A percentile compares a stretch with the other conserved stretches of the same genome.
These are phyloP conservation scores for Teunomyces lycoperdinae DNA, from an alignment of 805 yeast genomes.

Conservation along the genomic window DNA sequence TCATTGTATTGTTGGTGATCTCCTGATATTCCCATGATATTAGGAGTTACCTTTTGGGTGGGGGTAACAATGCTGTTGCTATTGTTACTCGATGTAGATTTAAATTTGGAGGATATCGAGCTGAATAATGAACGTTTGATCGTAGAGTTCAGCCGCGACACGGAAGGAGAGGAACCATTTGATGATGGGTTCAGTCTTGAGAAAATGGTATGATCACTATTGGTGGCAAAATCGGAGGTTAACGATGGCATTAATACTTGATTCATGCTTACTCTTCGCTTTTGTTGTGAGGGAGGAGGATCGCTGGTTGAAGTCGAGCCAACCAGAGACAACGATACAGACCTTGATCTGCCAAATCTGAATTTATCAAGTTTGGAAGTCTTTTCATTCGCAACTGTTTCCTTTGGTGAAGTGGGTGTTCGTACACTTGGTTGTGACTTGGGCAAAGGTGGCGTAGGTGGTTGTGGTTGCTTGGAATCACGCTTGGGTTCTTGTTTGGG, in stretches of 20 bases:
- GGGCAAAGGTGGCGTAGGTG: not conserved
- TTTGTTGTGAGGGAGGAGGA: not conserved
- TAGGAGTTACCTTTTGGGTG: conserved; percentile 13
- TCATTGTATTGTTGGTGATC: not conserved
- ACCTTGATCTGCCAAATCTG: conserved; percentile 26
- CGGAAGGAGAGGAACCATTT: conserved; percentile 11
- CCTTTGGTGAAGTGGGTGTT: not conserved
- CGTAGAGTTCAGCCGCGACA: conserved; percentile 15
- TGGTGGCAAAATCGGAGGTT: not conserved
- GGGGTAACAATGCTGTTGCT: not conserved
- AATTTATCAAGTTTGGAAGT: conserved; percentile 20
- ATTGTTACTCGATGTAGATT: conserved; percentile 11
- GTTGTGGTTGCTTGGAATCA: not conserved
- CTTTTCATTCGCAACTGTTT: conserved; percentile 4
- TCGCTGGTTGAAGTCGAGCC: conserved; percentile 5
- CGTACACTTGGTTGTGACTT: too few relatives aligned
- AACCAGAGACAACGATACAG: conserved; percentile 16
- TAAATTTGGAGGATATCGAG: conserved; percentile 41
- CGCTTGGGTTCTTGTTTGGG: not conserved
- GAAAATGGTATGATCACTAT: not conserved
- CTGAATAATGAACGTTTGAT: conserved; percentile 32
- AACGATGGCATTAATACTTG: not conserved
- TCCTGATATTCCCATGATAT: conserved; percentile 8
- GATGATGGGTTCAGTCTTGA: conserved; percentile 1
- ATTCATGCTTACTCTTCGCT: conserved; percentile 12